Conservation (phyloP, 495 filamentous ascomycete species). For the Elasticomyces elasticus region DNA sequence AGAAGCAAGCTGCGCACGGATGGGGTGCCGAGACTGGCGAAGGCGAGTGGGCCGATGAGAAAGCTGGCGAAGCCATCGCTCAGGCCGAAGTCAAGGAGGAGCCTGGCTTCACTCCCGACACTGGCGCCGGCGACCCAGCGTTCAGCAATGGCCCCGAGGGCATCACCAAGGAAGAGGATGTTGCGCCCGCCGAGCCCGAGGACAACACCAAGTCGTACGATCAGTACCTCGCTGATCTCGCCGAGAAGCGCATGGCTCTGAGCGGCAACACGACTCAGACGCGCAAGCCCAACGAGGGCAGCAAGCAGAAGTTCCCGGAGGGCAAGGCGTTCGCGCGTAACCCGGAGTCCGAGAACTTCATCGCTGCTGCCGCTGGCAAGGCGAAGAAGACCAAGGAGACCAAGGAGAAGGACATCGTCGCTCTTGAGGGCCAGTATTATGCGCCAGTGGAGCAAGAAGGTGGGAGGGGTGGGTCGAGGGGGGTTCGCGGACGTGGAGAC, state of each 20-base stretch:
- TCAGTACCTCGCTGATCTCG: slow-evolving; percentile 80
- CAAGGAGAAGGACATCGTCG: slow-evolving; percentile 82
- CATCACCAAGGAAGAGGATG: slow-evolving; percentile 28
- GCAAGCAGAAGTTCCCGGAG: slow-evolving; percentile 77
- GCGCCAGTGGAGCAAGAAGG: slow-evolving; percentile 27
- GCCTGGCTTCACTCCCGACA: slow-evolving; percentile 28
- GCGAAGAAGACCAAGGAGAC: slow-evolving; percentile 80
- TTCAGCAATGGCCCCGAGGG: slow-evolving; percentile 36
- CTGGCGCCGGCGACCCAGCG: slow-evolving; percentile 33
- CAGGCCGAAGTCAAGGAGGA: slow-evolving; percentile 37
- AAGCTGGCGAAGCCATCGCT: slow-evolving; percentile 76
- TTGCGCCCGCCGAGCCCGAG: slow-evolving; percentile 51
- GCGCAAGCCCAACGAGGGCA: slow-evolving; percentile 87
- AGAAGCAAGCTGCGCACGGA: slow-evolving; percentile 83
- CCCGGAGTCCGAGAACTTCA: slow-evolving; percentile 63
- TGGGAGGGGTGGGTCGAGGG: no score
- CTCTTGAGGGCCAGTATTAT: slow-evolving; percentile 55
- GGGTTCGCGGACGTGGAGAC: slow-evolving; percentile 13
- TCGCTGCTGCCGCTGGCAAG: slow-evolving; percentile 68
- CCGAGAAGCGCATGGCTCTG: slow-evolving; percentile 69
- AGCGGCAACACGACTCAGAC: slow-evolving; percentile 48
- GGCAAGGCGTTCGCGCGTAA: slow-evolving; percentile 68
- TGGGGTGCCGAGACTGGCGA: slow-evolving; percentile 79
- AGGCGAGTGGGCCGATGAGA: slow-evolving; percentile 77
- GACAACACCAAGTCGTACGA: slow-evolving; percentile 80